Evolutionary conservation across 2,329 filamentous ascomycete species (phyloP).

Genomic region (Akanthomyces uredinophilus): DNA sequence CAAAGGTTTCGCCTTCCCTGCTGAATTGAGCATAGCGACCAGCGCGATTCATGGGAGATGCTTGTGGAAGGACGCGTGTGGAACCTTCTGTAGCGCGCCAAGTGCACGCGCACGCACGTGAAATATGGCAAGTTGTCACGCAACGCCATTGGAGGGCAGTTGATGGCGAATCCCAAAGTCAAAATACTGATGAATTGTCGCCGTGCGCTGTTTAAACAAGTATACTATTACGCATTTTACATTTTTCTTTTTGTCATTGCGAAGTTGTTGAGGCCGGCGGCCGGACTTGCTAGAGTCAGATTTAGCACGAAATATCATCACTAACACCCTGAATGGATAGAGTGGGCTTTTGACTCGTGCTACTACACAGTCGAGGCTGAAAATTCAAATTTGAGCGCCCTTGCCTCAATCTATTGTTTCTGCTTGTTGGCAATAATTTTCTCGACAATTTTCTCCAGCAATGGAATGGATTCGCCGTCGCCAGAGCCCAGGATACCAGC

Average conservation of each 20-base stretch:
- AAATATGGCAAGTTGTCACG: neutral
- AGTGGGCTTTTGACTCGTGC: neutral
- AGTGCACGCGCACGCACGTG: slow-evolving; percentile 7
- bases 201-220: no score
- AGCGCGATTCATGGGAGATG: neutral
- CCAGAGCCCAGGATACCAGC: slow-evolving; percentile 59
- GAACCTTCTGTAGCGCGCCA: neutral
- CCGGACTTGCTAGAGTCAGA: no score
- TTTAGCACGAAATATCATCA: no score
- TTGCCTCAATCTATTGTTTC: neutral
- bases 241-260: no score
- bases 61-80: neutral
- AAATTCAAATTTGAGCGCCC: neutral
- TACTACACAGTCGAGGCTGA: neutral
- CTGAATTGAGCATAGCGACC: neutral
- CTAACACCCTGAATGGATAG: neutral
- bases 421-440: slow-evolving; percentile 66
- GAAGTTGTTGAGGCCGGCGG: no score
- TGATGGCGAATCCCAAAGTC: neutral
- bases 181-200: no score
- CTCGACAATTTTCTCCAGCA: slow-evolving; percentile 68
- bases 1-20: neutral
- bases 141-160: neutral
- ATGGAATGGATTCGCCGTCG: slow-evolving; percentile 46
- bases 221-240: no score